Conservation (phyloP, 495 filamentous ascomycete genomes). For the Sabuloglossum arenarium region DNA sequence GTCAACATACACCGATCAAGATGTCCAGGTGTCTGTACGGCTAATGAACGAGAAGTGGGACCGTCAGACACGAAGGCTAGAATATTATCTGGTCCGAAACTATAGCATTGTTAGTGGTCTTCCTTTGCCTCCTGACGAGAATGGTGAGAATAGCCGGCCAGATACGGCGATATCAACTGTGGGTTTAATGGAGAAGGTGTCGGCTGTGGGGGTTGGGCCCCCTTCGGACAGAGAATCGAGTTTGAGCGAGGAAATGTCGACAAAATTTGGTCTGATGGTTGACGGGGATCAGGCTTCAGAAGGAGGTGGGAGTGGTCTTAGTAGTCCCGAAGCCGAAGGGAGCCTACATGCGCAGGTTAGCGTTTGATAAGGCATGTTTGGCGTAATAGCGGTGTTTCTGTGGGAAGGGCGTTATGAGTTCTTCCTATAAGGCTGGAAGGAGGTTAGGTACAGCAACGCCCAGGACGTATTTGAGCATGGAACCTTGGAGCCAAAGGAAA, state of each 20-base stretch:
- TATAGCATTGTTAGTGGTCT: constrained; percentile 31
- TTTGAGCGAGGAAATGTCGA: not conserved
- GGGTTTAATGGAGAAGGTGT: not conserved
- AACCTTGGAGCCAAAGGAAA: too few species aligned
- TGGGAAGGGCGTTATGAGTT: not conserved
- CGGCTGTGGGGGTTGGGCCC: not conserved
- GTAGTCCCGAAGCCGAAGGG: not conserved
- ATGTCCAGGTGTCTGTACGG: constrained; percentile 30
- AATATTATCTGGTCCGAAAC: constrained; percentile 39
- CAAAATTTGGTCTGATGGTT: not conserved
- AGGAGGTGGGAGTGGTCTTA: not conserved
- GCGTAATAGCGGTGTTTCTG: not conserved
- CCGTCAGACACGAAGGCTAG: constrained; percentile 31
- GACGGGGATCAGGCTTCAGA: not conserved
- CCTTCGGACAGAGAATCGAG: not conserved
- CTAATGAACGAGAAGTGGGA: constrained; percentile 43
- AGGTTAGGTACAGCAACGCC: not conserved
- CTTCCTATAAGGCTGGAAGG: too few species aligned
- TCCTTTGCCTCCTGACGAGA: not conserved
- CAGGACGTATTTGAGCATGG: not conserved
- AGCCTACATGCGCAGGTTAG: not conserved
- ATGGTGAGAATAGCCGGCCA: constrained; percentile 2
- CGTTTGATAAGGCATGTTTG: not conserved
- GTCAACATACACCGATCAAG: constrained; percentile 20
- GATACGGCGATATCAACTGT: not conserved